Evolutionary conservation across 116 monocot species (phyloP), one percentile per base, ranked within the genome.

Genomic region (Cymodocea nodosa): DNA sequence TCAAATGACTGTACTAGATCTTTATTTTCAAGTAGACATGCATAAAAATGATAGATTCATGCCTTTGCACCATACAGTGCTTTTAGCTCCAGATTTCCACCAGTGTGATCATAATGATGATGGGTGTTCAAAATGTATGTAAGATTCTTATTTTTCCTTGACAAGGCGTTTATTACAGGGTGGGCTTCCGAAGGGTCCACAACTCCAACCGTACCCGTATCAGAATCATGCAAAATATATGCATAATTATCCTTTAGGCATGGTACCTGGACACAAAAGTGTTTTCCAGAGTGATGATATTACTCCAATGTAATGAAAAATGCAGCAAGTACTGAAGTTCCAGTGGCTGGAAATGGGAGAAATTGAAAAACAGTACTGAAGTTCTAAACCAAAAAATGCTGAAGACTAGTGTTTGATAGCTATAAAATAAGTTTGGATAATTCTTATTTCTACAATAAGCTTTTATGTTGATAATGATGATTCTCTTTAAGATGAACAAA

Each of bases 41-140:
- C 44, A 44, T n/a, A n/a, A 10, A 44, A 44, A 44, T 12, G 1
- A 4, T 51, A 20, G 20, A 76, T 17, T 4, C 68, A 65, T 80
- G 89, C 94, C 94, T 94, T 94, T 79, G 94, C 94, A 50, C 94
- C 94, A 79, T 90, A 94, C 70, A 77, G 79, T 79, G 72, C 84
- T 79, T 94, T 94, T 59, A 94, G 63, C 73, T 94, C 94, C 71
- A 90, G 54, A 74, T 94, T 94, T 44, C 94, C 94, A 70, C 90
- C 94, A 65, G 94, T 94, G 75, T 94, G 94, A 70, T 94, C 94
- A 70, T 81, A 83, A 70, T 94, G 94, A 77, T 94, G 94, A 68
- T 94, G 94, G 36, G 94, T 94, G 59, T 94, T 94, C 53, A 94
- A 75, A 65, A 94, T 89, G 60, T 94, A 94, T 13, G 84, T 90